Evolutionary conservation across 441 rosid genomes (phyloP).

Genomic region (Manihot esculenta): DNA sequence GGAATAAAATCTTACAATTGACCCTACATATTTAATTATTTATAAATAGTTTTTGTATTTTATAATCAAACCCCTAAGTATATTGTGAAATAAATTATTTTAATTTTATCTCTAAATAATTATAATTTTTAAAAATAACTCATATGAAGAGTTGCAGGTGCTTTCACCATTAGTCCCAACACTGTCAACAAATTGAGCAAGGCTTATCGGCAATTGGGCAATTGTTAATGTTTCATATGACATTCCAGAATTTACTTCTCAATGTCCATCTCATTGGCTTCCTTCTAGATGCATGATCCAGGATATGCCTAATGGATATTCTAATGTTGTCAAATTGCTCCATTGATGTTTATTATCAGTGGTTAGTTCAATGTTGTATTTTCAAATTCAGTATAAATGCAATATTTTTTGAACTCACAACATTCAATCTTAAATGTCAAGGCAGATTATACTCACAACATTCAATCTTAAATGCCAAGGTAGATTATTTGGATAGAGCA

Average conservation of each 20-base stretch:
- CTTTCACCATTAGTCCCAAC: slow-evolving; percentile 80
- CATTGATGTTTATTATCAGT: not conserved
- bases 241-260: slow-evolving; percentile 65
- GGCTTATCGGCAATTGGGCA: slow-evolving; percentile 92
- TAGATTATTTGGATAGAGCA: slow-evolving; percentile 97
- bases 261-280: slow-evolving; percentile 52
- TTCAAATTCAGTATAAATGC: not conserved
- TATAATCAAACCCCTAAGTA: too few species aligned
- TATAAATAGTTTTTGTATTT: too few species aligned
- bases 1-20: too few species aligned
- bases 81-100: too few species aligned
- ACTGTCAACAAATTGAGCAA: slow-evolving; percentile 84
- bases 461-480: too few species aligned
- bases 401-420: slow-evolving; percentile 4
- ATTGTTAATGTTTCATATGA: slow-evolving; percentile 84
- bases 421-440: slow-evolving; percentile 11
- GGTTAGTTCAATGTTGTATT: slow-evolving; percentile 11
- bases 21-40: too few species aligned
- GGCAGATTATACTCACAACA: too few species aligned
- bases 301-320: slow-evolving; percentile 94
- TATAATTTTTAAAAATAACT: too few species aligned
- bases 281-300: slow-evolving; percentile 99
- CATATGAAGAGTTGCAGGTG: slow-evolving; percentile 88
- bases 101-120: too few species aligned
- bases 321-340: slow-evolving; percentile 56